phyloP scores from a whole-genome alignment of 768 basidiomycete genomes.

The Mycena haematopus region DNA sequence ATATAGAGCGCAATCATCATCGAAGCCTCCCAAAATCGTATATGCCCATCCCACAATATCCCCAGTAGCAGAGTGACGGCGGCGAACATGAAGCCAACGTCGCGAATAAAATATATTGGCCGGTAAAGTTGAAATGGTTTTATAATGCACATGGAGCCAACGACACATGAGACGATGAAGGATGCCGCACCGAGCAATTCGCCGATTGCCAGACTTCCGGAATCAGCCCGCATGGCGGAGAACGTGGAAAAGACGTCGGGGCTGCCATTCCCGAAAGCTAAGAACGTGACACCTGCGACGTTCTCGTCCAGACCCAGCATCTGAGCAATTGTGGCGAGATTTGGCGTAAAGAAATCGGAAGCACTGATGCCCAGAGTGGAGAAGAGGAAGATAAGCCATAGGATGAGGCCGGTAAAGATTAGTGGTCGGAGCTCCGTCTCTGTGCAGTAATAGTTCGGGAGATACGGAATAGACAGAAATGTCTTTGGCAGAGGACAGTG shows the following conservation, averaged over 20 bases:
- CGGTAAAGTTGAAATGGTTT: constrained; percentile 88
- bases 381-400: constrained; percentile 93
- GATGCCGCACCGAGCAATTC: constrained; percentile 94
- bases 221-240: constrained; percentile 84
- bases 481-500: constrained; percentile 67
- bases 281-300: constrained; percentile 94
- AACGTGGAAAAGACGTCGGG: constrained; percentile 97
- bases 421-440: constrained; percentile 59
- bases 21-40: constrained; percentile 76
- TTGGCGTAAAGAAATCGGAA: constrained; percentile 97
- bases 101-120: constrained; percentile 80
- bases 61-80: constrained; percentile 79
- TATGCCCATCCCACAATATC: constrained; percentile 78
- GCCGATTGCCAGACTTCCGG: constrained; percentile 91
- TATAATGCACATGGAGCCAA: constrained; percentile 97
- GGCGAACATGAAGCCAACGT: constrained; percentile 92
- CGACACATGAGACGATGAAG: constrained; percentile 96
- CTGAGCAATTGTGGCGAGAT: constrained; percentile 88
- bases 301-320: constrained; percentile 89
- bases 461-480: constrained; percentile 73
- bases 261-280: constrained; percentile 97
- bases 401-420: constrained; percentile 64
- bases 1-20: constrained; percentile 76
- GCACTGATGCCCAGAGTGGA: constrained; percentile 95
- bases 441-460: constrained; percentile 75